Conservation (phyloP, 441 rosid genomes). For the Arabidopsis lyrata region DNA sequence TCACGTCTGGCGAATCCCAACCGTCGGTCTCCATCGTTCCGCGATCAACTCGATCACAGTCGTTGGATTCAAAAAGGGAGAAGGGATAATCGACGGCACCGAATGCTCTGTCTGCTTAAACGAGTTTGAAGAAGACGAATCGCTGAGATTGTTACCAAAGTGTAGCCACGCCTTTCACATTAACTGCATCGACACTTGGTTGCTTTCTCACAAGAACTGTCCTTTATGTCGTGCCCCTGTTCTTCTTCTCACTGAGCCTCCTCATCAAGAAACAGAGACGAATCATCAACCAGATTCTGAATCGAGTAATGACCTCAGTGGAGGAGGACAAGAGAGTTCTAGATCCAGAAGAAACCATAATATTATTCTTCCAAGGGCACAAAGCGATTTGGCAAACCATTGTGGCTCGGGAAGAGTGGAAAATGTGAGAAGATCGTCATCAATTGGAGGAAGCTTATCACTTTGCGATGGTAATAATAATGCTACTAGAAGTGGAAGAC, state of each 20-base stretch:
- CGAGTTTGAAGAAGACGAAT: slow-evolving; percentile 75
- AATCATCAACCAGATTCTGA: slow-evolving; percentile 23
- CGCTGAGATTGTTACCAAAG: slow-evolving; percentile 70
- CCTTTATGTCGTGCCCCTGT: slow-evolving; percentile 80
- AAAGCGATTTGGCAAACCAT: slow-evolving; percentile 36
- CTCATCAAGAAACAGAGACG: slow-evolving; percentile 19
- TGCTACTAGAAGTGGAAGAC: neutral
- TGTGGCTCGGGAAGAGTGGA: slow-evolving; percentile 5
- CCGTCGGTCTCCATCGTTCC: slow-evolving; percentile 66
- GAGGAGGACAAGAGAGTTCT: neutral
- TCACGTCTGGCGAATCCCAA: slow-evolving; percentile 71
- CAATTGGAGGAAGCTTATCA: slow-evolving; percentile 37
- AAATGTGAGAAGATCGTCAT: slow-evolving; percentile 33
- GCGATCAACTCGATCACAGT: slow-evolving; percentile 63
- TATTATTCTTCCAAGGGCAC: slow-evolving; percentile 24
- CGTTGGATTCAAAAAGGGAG: slow-evolving; percentile 58
- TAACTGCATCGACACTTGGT: slow-evolving; percentile 83
- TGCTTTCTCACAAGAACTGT: slow-evolving; percentile 78
- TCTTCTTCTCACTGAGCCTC: slow-evolving; percentile 36
- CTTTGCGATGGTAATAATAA: neutral
- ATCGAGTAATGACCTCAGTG: slow-evolving; percentile 37
- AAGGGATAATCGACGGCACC: slow-evolving; percentile 63
- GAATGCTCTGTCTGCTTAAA: slow-evolving; percentile 87
- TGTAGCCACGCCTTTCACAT: slow-evolving; percentile 87
- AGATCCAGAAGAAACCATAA: neutral